Evolutionary conservation across 2,329 filamentous ascomycete genomes (phyloP).

Genomic region (Zasmidium cellare): DNA sequence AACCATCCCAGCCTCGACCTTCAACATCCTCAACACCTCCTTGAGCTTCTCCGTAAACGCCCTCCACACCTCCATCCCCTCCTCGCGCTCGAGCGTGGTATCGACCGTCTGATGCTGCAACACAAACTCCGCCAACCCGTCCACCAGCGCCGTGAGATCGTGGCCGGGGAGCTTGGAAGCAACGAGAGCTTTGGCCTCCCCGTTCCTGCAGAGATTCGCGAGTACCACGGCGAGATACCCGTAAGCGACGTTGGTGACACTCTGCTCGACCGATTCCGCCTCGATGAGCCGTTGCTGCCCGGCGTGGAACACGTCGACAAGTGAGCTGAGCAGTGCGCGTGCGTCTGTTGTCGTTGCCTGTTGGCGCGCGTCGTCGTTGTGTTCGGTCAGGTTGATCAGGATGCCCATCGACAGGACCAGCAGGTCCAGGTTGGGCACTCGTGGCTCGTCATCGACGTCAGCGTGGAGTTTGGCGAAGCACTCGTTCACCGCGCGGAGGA

Average conservation of each 20-base stretch:
- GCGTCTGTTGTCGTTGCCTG: slow-evolving; percentile 12
- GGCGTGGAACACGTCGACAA: slow-evolving; percentile 29
- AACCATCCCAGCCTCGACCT: slow-evolving; percentile 12
- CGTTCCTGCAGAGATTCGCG: slow-evolving; percentile 71
- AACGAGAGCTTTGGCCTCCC: slow-evolving; percentile 39
- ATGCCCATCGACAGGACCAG: slow-evolving; percentile 77
- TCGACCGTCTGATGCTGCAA: slow-evolving; percentile 62
- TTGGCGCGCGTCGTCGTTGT: slow-evolving; percentile 60
- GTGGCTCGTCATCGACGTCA: slow-evolving; percentile 46
- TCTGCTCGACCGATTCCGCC: slow-evolving; percentile 69
- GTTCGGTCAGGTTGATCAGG: slow-evolving; percentile 85
- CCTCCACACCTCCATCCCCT: slow-evolving; percentile 46
- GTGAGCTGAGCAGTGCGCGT: slow-evolving; percentile 19
- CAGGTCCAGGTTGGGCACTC: slow-evolving; percentile 62
- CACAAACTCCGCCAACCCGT: slow-evolving; percentile 63
- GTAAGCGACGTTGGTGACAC: slow-evolving; percentile 76
- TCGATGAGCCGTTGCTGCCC: slow-evolving; percentile 39
- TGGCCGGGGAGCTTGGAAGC: slow-evolving; percentile 44
- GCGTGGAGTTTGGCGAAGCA: slow-evolving; percentile 27
- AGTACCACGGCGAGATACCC: slow-evolving; percentile 84
- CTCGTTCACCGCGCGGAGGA: slow-evolving; percentile 30
- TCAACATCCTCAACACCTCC: slow-evolving; percentile 47
- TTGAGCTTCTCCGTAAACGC: slow-evolving; percentile 57
- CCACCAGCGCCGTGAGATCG: slow-evolving; percentile 52
- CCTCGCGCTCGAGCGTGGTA: slow-evolving; percentile 48